phyloP scores from a whole-genome alignment of 805 yeast species.

The Yarrowia sp. region DNA sequence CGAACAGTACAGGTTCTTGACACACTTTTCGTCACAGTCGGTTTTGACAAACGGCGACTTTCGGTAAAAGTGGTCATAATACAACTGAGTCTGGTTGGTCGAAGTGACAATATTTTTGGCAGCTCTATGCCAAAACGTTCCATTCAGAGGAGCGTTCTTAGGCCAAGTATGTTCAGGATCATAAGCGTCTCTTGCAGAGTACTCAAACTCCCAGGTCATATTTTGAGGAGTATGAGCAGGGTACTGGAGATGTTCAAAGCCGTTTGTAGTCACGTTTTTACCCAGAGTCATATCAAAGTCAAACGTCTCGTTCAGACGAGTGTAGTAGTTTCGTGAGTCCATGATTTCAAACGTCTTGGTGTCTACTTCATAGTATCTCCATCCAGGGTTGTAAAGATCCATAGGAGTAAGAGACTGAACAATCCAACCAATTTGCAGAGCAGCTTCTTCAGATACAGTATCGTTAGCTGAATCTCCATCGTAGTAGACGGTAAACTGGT shows the following conservation, averaged over 20 bases:
- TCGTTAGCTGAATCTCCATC: slow-evolving; percentile 38
- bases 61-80: neutral
- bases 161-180: slow-evolving; percentile 65
- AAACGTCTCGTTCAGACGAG: slow-evolving; percentile 55
- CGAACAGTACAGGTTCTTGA: neutral
- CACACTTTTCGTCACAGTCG: neutral
- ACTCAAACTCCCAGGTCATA: slow-evolving; percentile 61
- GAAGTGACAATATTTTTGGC: neutral
- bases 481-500: slow-evolving; percentile 61
- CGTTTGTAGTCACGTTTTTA: neutral
- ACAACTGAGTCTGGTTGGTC: neutral
- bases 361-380: slow-evolving; percentile 71
- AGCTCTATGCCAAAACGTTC: slow-evolving; percentile 57
- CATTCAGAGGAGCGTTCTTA: slow-evolving; percentile 57
- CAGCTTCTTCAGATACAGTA: neutral
- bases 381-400: slow-evolving; percentile 60
- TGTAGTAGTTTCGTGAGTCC: slow-evolving; percentile 58
- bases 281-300: neutral
- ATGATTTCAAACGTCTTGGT: slow-evolving; percentile 56
- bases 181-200: slow-evolving; percentile 40
- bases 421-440: slow-evolving; percentile 57
- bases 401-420: slow-evolving; percentile 65
- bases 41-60: neutral
- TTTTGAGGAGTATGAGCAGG: slow-evolving; percentile 34
- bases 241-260: slow-evolving; percentile 20